These are phyloP conservation scores for Umbelopsis isabellina DNA, from an alignment of 192 early-diverging fungal genomes.

Conservation along the genomic window DNA sequence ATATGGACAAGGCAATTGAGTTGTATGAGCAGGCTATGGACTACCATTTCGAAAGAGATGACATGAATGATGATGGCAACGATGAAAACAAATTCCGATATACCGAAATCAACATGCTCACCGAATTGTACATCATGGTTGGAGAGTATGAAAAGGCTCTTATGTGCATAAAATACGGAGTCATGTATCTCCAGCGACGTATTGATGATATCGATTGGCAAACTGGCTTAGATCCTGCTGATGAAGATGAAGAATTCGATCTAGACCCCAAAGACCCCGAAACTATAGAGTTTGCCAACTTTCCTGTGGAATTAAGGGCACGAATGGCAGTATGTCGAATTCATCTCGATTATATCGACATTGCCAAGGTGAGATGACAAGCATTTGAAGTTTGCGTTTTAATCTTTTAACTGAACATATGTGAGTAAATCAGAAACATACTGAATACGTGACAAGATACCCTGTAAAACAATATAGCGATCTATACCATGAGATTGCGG, in stretches of 20 bases:
- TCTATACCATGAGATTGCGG: conserved; percentile 74
- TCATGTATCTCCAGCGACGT: conserved; percentile 66
- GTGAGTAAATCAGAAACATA: conserved; percentile 56
- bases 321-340: conserved; percentile 85
- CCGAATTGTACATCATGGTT: conserved; percentile 82
- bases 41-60: conserved; percentile 43
- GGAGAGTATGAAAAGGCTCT: conserved; percentile 78
- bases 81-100: conserved; percentile 63
- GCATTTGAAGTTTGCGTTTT: too few species aligned
- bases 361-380: conserved; percentile 57
- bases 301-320: conserved; percentile 87
- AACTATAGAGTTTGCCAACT: conserved; percentile 23
- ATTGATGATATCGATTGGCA: conserved; percentile 70
- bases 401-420: neutral
- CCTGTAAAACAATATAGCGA: conserved; percentile 62
- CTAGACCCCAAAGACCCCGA: conserved; percentile 11
- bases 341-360: conserved; percentile 65
- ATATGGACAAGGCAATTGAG: conserved; percentile 64
- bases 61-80: conserved; percentile 41
- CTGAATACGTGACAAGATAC: conserved; percentile 59
- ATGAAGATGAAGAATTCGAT: conserved; percentile 41
- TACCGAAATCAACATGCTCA: conserved; percentile 86
- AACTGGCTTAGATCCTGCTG: conserved; percentile 60
- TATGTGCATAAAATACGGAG: conserved; percentile 69
- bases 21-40: conserved; percentile 58